Percentiles rank a stretch among this genome's conserved stretches.
Conservation (phyloP, 164 flowering plant genomes). For the Chimonanthus salicifolius region DNA sequence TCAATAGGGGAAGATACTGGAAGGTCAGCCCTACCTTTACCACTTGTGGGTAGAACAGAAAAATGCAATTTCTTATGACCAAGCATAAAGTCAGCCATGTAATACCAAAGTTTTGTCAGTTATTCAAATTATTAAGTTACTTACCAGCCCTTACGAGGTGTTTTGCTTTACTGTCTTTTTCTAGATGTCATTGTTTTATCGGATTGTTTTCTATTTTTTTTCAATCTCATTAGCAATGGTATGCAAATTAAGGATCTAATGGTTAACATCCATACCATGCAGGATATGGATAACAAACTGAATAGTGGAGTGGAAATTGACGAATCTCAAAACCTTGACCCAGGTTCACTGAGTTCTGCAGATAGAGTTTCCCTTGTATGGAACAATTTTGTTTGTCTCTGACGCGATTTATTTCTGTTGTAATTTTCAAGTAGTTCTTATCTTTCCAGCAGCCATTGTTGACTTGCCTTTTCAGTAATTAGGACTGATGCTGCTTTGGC, state of each 20-base stretch:
- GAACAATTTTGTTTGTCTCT: conserved; percentile 6
- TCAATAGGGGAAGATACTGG: too few relatives aligned
- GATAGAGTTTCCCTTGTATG: conserved; percentile 75
- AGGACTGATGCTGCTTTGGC: background rate
- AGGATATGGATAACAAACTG: conserved; percentile 78
- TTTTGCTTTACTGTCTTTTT: too few relatives aligned
- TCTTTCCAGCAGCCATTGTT: background rate
- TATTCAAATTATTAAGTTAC: too few relatives aligned
- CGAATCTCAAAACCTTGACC: conserved; percentile 45
- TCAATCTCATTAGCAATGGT: background rate
- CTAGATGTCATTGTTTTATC: background rate
- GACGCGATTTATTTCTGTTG: background rate
- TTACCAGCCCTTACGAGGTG: too few relatives aligned
- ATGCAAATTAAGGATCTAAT: background rate
- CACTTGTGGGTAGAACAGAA: too few relatives aligned
- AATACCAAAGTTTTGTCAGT: too few relatives aligned
- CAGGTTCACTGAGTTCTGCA: conserved; percentile 42
- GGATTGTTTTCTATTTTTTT: too few relatives aligned
- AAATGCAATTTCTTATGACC: too few relatives aligned
- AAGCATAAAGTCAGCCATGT: too few relatives aligned
- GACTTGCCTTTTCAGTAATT: background rate
- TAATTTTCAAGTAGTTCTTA: background rate
- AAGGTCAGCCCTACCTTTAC: too few relatives aligned
- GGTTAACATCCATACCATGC: conserved; percentile 11
- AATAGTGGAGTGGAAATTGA: conserved; percentile 77